These are phyloP conservation scores for Colletotrichum magnum DNA, from an alignment of 2,329 filamentous ascomycete species.

Conservation along the genomic window DNA sequence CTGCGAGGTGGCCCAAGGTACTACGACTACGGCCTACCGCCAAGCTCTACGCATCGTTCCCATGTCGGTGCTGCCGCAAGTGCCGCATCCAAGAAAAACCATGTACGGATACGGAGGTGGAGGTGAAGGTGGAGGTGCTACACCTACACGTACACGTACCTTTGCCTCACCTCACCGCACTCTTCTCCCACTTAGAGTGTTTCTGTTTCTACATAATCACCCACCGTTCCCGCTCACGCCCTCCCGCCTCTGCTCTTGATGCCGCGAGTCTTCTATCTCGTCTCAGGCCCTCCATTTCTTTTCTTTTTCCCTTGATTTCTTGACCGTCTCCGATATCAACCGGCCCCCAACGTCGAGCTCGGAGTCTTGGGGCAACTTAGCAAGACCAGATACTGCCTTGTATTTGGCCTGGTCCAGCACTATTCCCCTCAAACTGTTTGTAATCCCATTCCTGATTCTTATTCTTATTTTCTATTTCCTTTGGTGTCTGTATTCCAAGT, in stretches of 20 bases:
- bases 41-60: conserved; percentile 32
- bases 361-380: conserved; percentile 23
- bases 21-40: conserved; percentile 20
- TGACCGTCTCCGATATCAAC: conserved; percentile 22
- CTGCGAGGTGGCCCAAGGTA: conserved; percentile 30
- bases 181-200: neutral
- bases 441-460: conserved; percentile 17
- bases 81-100: conserved; percentile 33
- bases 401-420: conserved; percentile 16
- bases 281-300: conserved; percentile 16
- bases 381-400: neutral
- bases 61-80: conserved; percentile 39
- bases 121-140: neutral
- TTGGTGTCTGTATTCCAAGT: neutral
- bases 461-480: conserved; percentile 5
- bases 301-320: conserved; percentile 1
- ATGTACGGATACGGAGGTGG: conserved; percentile 1
- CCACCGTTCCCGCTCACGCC: neutral
- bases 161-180: conserved; percentile 12
- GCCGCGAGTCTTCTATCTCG: conserved; percentile 30
- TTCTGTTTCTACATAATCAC: conserved; percentile 31
- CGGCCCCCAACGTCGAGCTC: conserved; percentile 25
- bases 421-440: conserved; percentile 31
- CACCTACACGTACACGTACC: neutral
- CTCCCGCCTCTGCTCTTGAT: neutral